Evolutionary conservation across 345 rosid species (phyloP).

Genomic region (Boechera divaricarpa): DNA sequence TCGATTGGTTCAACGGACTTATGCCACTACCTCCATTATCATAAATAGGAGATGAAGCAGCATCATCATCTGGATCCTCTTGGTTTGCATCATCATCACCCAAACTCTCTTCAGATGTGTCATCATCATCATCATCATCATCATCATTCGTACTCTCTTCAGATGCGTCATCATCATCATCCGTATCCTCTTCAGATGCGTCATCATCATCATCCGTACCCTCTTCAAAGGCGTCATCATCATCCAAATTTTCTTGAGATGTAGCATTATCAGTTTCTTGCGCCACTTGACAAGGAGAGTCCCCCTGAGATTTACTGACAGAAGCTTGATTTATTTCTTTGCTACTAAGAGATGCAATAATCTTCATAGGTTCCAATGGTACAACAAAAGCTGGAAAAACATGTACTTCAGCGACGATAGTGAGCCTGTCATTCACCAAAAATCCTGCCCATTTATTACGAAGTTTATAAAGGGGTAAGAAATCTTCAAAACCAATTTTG

Average conservation of each 20-base stretch:
- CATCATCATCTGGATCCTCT: background rate
- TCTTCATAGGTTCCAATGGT: background rate
- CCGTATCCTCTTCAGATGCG: background rate
- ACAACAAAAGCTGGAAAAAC: background rate
- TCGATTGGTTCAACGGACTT: background rate
- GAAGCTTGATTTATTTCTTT: background rate
- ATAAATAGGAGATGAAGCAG: background rate
- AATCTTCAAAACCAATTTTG: background rate
- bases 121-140: background rate
- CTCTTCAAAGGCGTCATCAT: background rate
- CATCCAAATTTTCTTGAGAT: background rate
- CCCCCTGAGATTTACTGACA: background rate
- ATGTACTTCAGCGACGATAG: constrained; percentile 65
- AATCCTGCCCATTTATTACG: background rate
- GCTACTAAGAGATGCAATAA: background rate
- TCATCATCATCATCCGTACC: too few relatives aligned
- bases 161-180: background rate
- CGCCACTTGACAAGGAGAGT: constrained; percentile 5
- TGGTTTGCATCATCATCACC: background rate
- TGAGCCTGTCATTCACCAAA: constrained; percentile 60
- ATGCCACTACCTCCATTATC: background rate
- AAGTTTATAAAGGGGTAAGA: constrained; percentile 1
- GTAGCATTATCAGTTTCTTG: background rate
- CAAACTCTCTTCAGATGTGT: background rate
- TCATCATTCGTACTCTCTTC: constrained; percentile 1